These are phyloP conservation scores for Malassezia arunalokei DNA, from an alignment of 1,284 basidiomycete species.

Conservation along the genomic window DNA sequence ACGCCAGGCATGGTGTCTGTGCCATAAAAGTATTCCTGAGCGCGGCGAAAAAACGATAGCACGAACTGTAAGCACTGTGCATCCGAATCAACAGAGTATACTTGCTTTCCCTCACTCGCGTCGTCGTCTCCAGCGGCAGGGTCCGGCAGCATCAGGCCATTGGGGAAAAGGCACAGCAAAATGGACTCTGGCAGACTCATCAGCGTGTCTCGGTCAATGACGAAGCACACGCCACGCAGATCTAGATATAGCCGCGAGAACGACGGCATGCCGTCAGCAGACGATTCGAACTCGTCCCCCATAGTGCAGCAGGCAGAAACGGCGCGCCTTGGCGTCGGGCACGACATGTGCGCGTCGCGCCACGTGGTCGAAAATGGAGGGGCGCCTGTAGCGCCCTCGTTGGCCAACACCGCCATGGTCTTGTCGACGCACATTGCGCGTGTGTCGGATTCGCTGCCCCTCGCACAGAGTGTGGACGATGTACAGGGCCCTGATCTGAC, in stretches of 20 bases:
- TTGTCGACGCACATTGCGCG: conserved; percentile 42
- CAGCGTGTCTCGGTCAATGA: conserved; percentile 90
- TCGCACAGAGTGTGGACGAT: conserved; percentile 44
- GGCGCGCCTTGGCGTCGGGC: neutral
- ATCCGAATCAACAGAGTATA: conserved; percentile 94
- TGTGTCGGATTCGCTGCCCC: conserved; percentile 33
- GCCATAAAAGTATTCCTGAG: conserved; percentile 85
- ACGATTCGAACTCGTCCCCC: neutral
- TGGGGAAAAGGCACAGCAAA: conserved; percentile 88
- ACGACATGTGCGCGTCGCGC: neutral
- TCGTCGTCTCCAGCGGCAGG: conserved; percentile 11
- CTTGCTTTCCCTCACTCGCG: conserved; percentile 68
- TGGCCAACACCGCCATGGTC: conserved; percentile 23
- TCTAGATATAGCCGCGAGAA: conserved; percentile 79
- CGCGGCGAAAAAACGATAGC: conserved; percentile 74
- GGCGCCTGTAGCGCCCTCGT: neutral
- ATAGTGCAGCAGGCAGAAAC: neutral
- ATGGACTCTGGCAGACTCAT: conserved; percentile 98
- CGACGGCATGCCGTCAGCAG: neutral
- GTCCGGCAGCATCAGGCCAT: conserved; percentile 75
- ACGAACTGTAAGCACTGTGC: conserved; percentile 90
- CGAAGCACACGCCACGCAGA: conserved; percentile 77
- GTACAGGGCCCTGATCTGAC: conserved; percentile 74
- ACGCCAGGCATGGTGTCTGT: conserved; percentile 61
- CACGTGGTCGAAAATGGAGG: neutral